Conservation (phyloP, 2,329 filamentous ascomycete genomes). For the Coniochaeta ligniaria region DNA sequence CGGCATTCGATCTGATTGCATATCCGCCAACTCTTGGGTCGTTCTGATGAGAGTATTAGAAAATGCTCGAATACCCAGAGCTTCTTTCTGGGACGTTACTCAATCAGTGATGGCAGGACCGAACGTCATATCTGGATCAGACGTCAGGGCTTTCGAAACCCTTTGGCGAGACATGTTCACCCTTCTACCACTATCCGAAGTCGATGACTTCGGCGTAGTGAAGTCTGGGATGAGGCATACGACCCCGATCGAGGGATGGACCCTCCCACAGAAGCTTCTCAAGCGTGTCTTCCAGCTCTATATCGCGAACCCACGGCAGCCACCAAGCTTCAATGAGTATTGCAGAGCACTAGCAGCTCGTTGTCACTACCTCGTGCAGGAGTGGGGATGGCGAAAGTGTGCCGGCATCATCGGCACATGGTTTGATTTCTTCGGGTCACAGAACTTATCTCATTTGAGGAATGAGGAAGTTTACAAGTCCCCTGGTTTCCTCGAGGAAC, state of each 20-base stretch:
- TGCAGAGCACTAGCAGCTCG: constrained; percentile 51
- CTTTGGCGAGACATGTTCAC: constrained; percentile 54
- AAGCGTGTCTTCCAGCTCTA: constrained; percentile 53
- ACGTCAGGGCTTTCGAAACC: constrained; percentile 44
- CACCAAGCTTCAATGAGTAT: constrained; percentile 59
- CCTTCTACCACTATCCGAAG: constrained; percentile 53
- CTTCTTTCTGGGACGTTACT: constrained; percentile 54
- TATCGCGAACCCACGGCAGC: constrained; percentile 43
- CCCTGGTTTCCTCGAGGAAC: constrained; percentile 52
- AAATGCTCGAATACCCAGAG: constrained; percentile 38
- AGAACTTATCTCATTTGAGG: constrained; percentile 53
- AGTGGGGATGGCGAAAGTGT: constrained; percentile 59
- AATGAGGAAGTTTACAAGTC: constrained; percentile 59
- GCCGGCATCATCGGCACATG: constrained; percentile 51
- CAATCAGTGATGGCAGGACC: constrained; percentile 33
- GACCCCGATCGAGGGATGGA: constrained; percentile 49
- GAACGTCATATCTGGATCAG: constrained; percentile 23
- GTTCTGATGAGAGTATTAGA: constrained; percentile 47
- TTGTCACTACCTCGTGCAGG: constrained; percentile 54
- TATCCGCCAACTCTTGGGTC: constrained; percentile 48
- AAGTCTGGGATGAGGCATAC: constrained; percentile 28
- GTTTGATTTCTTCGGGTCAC: constrained; percentile 62
- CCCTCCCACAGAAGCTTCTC: constrained; percentile 48
- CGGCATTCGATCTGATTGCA: constrained; percentile 42
- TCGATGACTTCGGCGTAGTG: constrained; percentile 47